Evolutionary conservation across 2,329 filamentous ascomycete genomes (phyloP), one percentile per base, ranked within the genome.

Genomic region (Elsinoe batatas): DNA sequence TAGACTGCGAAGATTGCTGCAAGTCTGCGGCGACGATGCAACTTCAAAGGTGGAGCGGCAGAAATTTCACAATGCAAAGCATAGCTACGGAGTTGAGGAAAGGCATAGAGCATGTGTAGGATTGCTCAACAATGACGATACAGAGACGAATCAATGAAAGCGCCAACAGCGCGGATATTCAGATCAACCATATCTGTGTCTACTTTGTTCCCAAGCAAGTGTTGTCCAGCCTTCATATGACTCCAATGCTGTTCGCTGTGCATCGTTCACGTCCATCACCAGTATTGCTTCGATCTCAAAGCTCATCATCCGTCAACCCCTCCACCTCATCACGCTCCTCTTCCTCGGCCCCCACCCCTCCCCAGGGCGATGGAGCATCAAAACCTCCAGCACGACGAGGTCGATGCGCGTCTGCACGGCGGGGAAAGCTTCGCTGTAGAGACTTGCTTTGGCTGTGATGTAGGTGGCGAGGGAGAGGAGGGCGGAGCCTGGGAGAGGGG

Each of bases 41-140:
- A 18, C 7, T 17, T 11, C 5, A 12, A 26, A 11, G 33, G 42
- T 15, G 26, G 20, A n/a, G 18, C 26, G 26, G 32, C 3, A 3
- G 13, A 30, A 35, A 3, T 22, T 17, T 49, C 26, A 49, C 18
- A 12, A 26, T 22, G 30, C 17, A 15, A 44, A 49, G 44, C 44
- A 49, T 49, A 49, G 44, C 44, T 49, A 49, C 33, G 44, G 44
- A 22, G 44, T 49, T 49, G 22, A 13, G 44, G 32, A 15, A 15
- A 35, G 18, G 20, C 26, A 49, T 11, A 49, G 15, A 35, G 44
- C 44, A 49, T 30, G 22, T 15, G 8, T 30, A 33, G 44, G 10
- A 49, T 22, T 49, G 44, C 44, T 33, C 30, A 49, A 2, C 13
- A 15, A 49, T 35, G 44, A 49, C 11, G 13, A 20, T 17, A 26